Base-by-base conservation (phyloP, 2,329 filamentous ascomycete genomes). In the Calonectria leucothoes region DNA sequence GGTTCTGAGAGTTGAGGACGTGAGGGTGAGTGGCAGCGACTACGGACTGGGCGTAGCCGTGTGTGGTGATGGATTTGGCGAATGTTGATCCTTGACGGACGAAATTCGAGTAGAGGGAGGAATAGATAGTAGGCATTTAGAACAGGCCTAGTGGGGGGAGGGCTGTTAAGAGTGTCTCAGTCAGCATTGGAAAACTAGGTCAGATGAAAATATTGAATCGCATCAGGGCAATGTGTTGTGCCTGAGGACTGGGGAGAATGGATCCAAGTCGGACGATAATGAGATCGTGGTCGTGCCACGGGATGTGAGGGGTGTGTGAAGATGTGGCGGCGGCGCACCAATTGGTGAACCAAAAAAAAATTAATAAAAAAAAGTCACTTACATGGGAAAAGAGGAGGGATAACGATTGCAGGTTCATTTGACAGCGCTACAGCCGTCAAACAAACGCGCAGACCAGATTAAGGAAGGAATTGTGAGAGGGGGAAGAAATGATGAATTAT, bases 21-120 rank as follows among this genome's bases (percentile, higher is more conserved):
- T 90, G 89, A 70, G 91, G 91, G 76, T 98, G 95, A 77, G 95
- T 95, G 82, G 95, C 96, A 83, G 97, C 97, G 87, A 99, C 95
- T 87, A 98, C 94, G 76, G 96, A 98, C 86, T 98, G 96, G 81
- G 96, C 96, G 91, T 98, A 98, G 87, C 96, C 96, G 91, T 98
- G 95, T 84, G 95, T 96, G 85, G 95, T 96, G 86, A 98, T 94
- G 83, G 96, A 95, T 89, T 98, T 98, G 84, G 95, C 93, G 82
- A 86, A 85, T 82, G 85, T 83, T 88, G 98, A 94, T 93, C 95
- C 96, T 91, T 96, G 94, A 90, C 97, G 96, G 92, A 98, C 95
- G 90, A 98, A 94, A 89, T 91, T 93, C 87, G 91, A 89, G 86
- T 92, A 93, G 78, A 93, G 87, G 83, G 90, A 91, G 76, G 91